Evolutionary conservation across 2,329 filamentous ascomycete species (phyloP), one percentile per base, ranked within the genome.

Genomic region (Xylaria digitata): DNA sequence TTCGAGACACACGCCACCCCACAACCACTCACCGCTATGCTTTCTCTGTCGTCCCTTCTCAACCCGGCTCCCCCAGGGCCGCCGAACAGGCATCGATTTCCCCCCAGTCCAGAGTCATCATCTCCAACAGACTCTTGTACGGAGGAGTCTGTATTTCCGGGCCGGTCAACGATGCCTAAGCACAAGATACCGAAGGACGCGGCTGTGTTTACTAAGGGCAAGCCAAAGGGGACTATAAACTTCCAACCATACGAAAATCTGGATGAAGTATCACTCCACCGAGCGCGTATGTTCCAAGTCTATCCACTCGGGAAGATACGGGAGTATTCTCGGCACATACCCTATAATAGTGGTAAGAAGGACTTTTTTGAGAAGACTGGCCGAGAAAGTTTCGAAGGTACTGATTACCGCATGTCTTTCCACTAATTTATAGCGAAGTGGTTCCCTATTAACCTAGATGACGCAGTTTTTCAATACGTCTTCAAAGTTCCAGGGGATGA

Each of bases 291-390:
- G 45, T 95, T 91, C 75, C 82, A 86, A 17, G 83, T 97, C 60
- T 86, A 84, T 61, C 91, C 92, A 0, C 82, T 89, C 71, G 87
- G 87, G 1, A 81, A 84, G 68, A 93, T 91, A 68, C 80, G 82
- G 53, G 82, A 86, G 34, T 90, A 84, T 67, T 87, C 87, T 71
- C 85, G 89, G 58, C 93, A 95, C 74, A 97, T 97, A 66, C 95
- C 95, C 0, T 98, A 98, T 80, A 94, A 93, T 75, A 97, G 94
- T 77, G 92, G 93, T 71, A 98, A 97, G 84, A 97, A 96, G 79
- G 87, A 90, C 67, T 97, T 97, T 74, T 87, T 90, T 69, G 88
- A 90, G 70, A 96, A 93, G 82, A 98, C 95, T 3, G 93, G 93
- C 1, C 85, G 94, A 61, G 92, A 96, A 72, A 91, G 90, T 68